Evolutionary conservation across 1,139 yeast genomes (phyloP), one percentile per base, ranked within the genome.

Genomic region (Kurtzmaniella natalensis): DNA sequence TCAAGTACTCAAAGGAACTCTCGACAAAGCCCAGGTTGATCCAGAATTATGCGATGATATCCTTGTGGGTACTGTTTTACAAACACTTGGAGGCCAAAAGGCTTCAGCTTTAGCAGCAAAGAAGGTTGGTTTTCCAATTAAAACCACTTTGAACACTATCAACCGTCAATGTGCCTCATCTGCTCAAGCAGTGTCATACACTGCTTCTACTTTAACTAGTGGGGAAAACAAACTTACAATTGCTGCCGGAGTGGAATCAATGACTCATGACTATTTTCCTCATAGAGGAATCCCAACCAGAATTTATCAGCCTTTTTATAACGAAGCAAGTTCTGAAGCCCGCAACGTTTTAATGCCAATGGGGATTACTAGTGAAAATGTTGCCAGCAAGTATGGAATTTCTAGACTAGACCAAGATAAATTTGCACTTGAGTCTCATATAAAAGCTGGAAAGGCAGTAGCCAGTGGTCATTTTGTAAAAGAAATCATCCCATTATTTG

Each of bases 101-200:
- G 96, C 95, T 34, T 96, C 75, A 34, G 48, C 58, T 38, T 65
- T 69, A 47, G 67, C 73, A 33, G 70, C 73, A n/a, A n/a, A n/a
- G n/a, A n/a, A n/a, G n/a, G n/a, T n/a, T 18, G 74, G 74, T 44
- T 61, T 69, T 41, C 75, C 75, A 41, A 53, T 65, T 52, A 61
- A 79, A 7, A 72, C 81, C 20, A 89, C 95, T 10, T 85, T 89
- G 48, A 66, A 79, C 48, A 92, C 95, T 19, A 52, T 89, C 46
- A 89, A 89, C 70, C 78, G 97, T 64, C 96, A 87, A 61, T 89
- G 97, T 61, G 86, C 96, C 7, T 85, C 95, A 3, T 96, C 96
- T 31, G 70, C 89, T 49, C 84, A 87, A 74, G 94, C 96, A 16
- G 77, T 88, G 29, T 81, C 84, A 47, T 94, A 84, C 56, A 76